These are phyloP conservation scores for Pelagophyceae sp. DNA, from an alignment of 352 stramenopile species.

Conservation along the genomic window DNA sequence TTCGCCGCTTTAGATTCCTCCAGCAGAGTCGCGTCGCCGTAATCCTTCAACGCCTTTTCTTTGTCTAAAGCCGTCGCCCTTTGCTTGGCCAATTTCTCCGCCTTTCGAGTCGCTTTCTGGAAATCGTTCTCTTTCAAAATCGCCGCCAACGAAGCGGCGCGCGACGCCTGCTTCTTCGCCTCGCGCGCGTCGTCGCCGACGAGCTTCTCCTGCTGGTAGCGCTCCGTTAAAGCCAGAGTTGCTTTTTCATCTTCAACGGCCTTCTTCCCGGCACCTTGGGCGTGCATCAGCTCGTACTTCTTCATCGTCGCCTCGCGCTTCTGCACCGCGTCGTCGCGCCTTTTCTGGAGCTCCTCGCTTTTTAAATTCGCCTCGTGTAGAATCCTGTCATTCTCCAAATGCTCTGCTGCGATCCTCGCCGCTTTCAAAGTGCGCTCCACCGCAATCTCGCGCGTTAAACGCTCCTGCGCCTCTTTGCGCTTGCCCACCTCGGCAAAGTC, in stretches of 20 bases:
- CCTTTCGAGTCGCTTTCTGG: not conserved
- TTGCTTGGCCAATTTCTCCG: not conserved
- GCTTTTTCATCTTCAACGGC: not conserved
- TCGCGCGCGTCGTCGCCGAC: not conserved
- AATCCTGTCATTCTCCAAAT: not conserved
- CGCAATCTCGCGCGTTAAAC: not conserved
- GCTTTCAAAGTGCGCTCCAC: not conserved
- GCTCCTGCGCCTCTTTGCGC: not conserved
- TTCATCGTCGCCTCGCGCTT: constrained; percentile 3
- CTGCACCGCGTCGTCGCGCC: not conserved
- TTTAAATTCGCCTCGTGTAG: not conserved
- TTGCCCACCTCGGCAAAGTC: not conserved
- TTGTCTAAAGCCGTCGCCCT: not conserved
- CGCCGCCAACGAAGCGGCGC: not conserved
- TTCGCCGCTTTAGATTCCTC: not conserved
- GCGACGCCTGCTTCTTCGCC: not conserved
- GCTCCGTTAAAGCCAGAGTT: not conserved
- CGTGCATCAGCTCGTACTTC: not conserved
- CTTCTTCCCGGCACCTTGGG: not conserved
- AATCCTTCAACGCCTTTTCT: not conserved
- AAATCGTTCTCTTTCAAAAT: not conserved
- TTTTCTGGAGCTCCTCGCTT: not conserved
- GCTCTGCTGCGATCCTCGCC: not conserved
- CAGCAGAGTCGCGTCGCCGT: not conserved
- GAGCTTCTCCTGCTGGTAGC: not conserved